Evolutionary conservation across 257 asterid genomes (phyloP).

Genomic region (Orobanche coerulescens): DNA sequence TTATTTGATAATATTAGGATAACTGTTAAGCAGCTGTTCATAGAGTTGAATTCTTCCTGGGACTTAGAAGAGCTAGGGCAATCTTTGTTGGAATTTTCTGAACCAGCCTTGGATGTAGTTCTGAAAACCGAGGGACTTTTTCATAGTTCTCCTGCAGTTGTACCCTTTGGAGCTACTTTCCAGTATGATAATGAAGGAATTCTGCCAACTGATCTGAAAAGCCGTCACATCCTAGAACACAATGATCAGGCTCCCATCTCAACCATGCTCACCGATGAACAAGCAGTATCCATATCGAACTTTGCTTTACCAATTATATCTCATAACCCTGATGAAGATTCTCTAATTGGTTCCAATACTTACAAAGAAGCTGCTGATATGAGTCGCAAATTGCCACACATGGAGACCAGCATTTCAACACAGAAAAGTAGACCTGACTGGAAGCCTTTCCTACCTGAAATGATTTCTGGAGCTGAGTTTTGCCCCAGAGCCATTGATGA

Average conservation of each 20-base stretch:
- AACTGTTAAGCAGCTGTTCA: conserved; percentile 30
- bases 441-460: conserved; percentile 34
- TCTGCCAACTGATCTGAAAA: conserved; percentile 15
- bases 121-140: conserved; percentile 28
- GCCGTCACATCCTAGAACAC: conserved; percentile 18
- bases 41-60: conserved; percentile 32
- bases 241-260: conserved; percentile 16
- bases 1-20: conserved; percentile 37
- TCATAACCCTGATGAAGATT: conserved; percentile 21
- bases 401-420: conserved; percentile 20
- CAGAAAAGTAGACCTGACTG: conserved; percentile 22
- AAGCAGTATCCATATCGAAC: conserved; percentile 18
- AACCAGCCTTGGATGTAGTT: conserved; percentile 20
- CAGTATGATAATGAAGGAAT: conserved; percentile 23
- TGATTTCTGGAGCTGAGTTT: conserved; percentile 32
- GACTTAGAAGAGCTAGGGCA: conserved; percentile 29
- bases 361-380: conserved; percentile 18
- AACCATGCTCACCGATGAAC: conserved; percentile 21
- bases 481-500: conserved; percentile 38
- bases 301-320: conserved; percentile 22
- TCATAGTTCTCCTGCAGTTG: conserved; percentile 22
- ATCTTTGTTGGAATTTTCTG: conserved; percentile 28
- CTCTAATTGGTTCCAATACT: conserved; percentile 22
- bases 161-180: conserved; percentile 32
- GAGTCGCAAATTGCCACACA: conserved; percentile 10